A percentile compares a stretch with the other conserved stretches of the same genome.
Conservation (phyloP, 768 basidiomycete species). For the Terana coerulea region DNA sequence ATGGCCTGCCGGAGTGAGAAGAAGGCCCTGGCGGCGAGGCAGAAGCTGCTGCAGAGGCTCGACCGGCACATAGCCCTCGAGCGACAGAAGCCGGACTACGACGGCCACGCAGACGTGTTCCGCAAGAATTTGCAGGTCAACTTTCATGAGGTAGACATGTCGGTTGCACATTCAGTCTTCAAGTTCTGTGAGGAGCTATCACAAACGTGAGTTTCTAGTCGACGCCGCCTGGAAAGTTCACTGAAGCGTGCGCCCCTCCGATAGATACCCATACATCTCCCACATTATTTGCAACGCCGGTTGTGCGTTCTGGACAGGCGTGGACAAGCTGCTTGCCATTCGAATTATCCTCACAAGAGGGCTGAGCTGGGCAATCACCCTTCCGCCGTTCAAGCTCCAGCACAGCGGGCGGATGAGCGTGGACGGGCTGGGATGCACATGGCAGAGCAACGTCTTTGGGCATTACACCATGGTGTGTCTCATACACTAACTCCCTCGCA, state of each 20-base stretch:
- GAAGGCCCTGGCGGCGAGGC: conserved; percentile 59
- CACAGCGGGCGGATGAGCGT: conserved; percentile 51
- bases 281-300: conserved; percentile 84
- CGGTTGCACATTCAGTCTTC: conserved; percentile 55
- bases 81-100: conserved; percentile 33
- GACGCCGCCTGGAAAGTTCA: conserved; percentile 1
- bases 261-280: conserved; percentile 76
- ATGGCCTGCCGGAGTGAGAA: conserved; percentile 73
- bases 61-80: conserved; percentile 49
- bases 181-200: conserved; percentile 54
- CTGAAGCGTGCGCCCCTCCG: background rate
- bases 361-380: conserved; percentile 3
- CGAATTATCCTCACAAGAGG: conserved; percentile 47
- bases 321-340: conserved; percentile 47
- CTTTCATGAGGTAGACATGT: conserved; percentile 63
- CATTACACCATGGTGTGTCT: conserved; percentile 71
- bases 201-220: conserved; percentile 42
- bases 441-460: conserved; percentile 83
- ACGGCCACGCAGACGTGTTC: conserved; percentile 55
- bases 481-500: background rate
- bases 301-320: conserved; percentile 49
- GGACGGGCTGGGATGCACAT: conserved; percentile 76
- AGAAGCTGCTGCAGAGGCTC: conserved; percentile 47
- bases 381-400: conserved; percentile 48
- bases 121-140: conserved; percentile 55